phyloP scores from a whole-genome alignment of 2,329 filamentous ascomycete species.

The Hypoxylon sp. region DNA sequence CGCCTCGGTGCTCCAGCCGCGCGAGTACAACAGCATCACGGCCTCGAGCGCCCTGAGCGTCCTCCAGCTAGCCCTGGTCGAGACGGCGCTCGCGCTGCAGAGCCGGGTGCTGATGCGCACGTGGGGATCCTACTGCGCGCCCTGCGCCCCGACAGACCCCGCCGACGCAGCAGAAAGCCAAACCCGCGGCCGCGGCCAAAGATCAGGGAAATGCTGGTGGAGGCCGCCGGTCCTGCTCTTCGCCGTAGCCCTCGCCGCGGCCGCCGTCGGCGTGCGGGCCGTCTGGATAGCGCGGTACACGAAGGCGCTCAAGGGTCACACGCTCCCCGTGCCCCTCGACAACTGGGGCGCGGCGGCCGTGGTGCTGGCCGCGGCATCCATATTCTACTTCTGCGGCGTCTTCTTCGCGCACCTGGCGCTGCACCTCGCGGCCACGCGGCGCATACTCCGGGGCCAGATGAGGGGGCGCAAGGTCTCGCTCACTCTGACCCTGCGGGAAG shows the following conservation, averaged over 20 bases:
- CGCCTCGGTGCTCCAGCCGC: conserved; percentile 59
- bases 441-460: conserved; percentile 56
- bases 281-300: conserved; percentile 44
- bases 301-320: conserved; percentile 24
- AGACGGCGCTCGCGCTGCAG: conserved; percentile 64
- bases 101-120: conserved; percentile 65
- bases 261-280: conserved; percentile 40
- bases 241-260: conserved; percentile 36
- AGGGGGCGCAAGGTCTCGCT: conserved; percentile 42
- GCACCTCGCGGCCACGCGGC: conserved; percentile 62
- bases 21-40: conserved; percentile 55
- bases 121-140: conserved; percentile 53
- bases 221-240: conserved; percentile 23
- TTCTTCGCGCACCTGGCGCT: conserved; percentile 65
- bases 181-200: background rate
- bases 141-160: background rate
- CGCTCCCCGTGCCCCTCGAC: conserved; percentile 44
- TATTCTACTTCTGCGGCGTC: conserved; percentile 67
- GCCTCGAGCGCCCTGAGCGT: conserved; percentile 58
- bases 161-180: background rate
- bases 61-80: conserved; percentile 60
- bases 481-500: conserved; percentile 11
- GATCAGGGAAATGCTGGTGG: conserved; percentile 32
- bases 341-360: conserved; percentile 58
- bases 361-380: conserved; percentile 57